Conservation (phyloP, 1,284 basidiomycete genomes). For the Heterobasidion irregulare region DNA sequence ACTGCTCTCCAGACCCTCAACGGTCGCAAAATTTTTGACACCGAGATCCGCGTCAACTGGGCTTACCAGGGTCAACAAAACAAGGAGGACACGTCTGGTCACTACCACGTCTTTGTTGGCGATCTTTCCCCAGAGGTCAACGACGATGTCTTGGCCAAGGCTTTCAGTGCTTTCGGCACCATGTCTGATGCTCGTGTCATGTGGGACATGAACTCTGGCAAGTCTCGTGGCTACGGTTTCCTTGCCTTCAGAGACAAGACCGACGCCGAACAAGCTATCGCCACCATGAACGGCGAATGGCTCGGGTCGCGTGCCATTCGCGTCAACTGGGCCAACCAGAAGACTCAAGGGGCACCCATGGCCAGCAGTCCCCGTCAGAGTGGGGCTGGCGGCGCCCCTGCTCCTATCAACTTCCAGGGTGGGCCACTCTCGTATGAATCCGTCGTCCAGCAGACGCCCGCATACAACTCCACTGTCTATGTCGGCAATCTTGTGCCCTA, state of each 20-base stretch:
- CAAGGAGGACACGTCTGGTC: constrained; percentile 93
- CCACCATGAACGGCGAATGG: constrained; percentile 99
- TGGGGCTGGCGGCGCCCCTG: constrained; percentile 52
- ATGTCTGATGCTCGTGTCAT: constrained; percentile 97
- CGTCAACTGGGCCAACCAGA: constrained; percentile 99
- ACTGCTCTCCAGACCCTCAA: constrained; percentile 95
- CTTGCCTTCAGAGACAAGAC: constrained; percentile 93
- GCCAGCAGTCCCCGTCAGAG: constrained; percentile 29
- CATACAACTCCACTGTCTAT: constrained; percentile 93
- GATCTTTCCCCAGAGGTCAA: constrained; percentile 97
- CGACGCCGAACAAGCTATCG: constrained; percentile 96
- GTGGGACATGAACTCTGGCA: constrained; percentile 99
- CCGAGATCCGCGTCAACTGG: constrained; percentile 97
- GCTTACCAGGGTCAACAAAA: constrained; percentile 95
- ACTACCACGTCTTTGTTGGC: constrained; percentile 97
- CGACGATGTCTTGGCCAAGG: constrained; percentile 93
- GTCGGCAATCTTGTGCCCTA: constrained; percentile 97
- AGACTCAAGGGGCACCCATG: constrained; percentile 68
- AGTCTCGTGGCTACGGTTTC: constrained; percentile 92
- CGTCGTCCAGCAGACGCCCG: constrained; percentile 83
- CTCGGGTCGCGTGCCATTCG: constrained; percentile 94
- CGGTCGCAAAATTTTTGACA: constrained; percentile 96
- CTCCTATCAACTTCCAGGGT: constrained; percentile 80
- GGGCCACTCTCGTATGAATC: constrained; percentile 83
- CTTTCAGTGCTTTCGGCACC: constrained; percentile 91